These are phyloP conservation scores for Pseudogymnoascus sp. DNA, from an alignment of 2,329 filamentous ascomycete genomes.

Conservation along the genomic window DNA sequence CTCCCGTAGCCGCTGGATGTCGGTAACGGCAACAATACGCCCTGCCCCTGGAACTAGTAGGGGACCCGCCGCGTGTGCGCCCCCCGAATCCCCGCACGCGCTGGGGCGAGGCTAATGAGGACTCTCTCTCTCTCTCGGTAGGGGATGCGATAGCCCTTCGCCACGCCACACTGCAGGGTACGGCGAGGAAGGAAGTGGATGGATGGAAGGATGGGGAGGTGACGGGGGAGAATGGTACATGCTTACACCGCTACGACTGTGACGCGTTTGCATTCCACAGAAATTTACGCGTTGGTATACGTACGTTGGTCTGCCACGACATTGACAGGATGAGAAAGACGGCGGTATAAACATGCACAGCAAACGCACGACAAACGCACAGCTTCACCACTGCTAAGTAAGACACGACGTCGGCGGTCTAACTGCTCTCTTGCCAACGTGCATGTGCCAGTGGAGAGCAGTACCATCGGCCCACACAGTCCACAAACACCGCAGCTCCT, in stretches of 20 bases:
- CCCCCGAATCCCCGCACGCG: conserved; percentile 6
- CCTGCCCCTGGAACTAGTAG: conserved; percentile 6
- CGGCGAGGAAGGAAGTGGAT: background rate
- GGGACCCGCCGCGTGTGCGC: background rate
- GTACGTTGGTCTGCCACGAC: too few relatives aligned
- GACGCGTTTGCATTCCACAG: background rate
- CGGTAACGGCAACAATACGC: background rate
- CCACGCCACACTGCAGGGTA: too few relatives aligned
- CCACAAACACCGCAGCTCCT: background rate
- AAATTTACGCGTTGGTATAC: background rate
- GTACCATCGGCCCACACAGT: background rate
- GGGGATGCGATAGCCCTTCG: background rate
- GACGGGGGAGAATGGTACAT: background rate
- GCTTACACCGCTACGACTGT: background rate
- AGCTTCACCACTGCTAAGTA: background rate
- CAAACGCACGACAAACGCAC: background rate
- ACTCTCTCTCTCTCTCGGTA: background rate
- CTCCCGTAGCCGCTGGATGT: background rate
- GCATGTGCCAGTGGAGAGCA: background rate
- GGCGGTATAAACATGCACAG: background rate
- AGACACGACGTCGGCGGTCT: background rate
- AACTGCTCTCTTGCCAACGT: background rate
- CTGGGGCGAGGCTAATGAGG: conserved; percentile 1
- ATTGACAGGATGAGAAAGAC: too few relatives aligned
- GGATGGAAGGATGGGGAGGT: background rate